Evolutionary conservation across 2,329 filamentous ascomycete genomes (phyloP).

Genomic region (Diaporthe vaccinii): DNA sequence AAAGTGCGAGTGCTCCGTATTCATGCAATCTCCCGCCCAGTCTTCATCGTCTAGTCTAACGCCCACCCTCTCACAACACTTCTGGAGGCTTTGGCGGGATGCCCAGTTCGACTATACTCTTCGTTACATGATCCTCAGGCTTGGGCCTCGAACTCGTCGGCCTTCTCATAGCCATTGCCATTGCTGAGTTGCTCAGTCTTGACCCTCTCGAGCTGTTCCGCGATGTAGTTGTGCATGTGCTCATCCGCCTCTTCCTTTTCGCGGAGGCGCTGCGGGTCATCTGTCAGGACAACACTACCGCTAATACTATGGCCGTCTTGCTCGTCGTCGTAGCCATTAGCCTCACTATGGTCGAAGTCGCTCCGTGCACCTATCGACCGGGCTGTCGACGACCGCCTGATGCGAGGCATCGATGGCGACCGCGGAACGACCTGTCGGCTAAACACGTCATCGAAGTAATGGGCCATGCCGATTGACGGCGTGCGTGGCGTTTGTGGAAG

Average conservation of each 20-base stretch:
- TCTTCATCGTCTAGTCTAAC: neutral
- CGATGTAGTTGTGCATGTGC: slow-evolving; percentile 86
- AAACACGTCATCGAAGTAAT: slow-evolving; percentile 96
- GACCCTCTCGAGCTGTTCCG: slow-evolving; percentile 82
- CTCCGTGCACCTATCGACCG: slow-evolving; percentile 88
- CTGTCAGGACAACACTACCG: slow-evolving; percentile 63
- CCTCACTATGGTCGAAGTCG: slow-evolving; percentile 73
- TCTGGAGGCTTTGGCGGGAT: neutral
- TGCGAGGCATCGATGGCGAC: slow-evolving; percentile 61
- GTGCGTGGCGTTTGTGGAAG: slow-evolving; percentile 94
- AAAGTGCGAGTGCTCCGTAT: slow-evolving; percentile 15
- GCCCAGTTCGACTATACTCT: too few species aligned
- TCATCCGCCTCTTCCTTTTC: slow-evolving; percentile 70
- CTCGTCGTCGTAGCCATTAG: slow-evolving; percentile 63
- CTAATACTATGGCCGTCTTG: slow-evolving; percentile 48
- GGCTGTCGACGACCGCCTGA: slow-evolving; percentile 84
- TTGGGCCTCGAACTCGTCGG: slow-evolving; percentile 64
- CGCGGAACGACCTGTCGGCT: slow-evolving; percentile 62
- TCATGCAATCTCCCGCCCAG: slow-evolving; percentile 25
- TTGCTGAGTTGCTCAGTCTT: slow-evolving; percentile 65
- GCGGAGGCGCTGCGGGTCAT: slow-evolving; percentile 65
- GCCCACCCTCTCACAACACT: neutral
- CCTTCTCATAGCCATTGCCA: slow-evolving; percentile 55
- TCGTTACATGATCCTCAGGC: slow-evolving; percentile 28
- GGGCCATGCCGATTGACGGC: slow-evolving; percentile 83